These are phyloP conservation scores for Solanum bukasovii DNA, from an alignment of 257 asterid genomes.

Conservation along the genomic window DNA sequence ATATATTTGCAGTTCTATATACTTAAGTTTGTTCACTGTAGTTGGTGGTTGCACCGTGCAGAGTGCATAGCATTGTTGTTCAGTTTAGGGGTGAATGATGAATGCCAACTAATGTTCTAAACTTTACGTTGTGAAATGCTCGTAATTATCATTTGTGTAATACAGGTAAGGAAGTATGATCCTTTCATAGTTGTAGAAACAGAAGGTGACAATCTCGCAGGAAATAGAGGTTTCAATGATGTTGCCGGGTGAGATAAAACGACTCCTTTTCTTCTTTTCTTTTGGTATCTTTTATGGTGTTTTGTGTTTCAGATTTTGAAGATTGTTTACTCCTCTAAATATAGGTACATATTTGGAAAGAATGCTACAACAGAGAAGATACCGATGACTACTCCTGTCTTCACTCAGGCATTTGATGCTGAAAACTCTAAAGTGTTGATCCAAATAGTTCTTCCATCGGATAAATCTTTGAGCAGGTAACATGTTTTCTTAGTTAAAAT, in stretches of 20 bases:
- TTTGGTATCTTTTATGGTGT: not conserved
- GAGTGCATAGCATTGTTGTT: not conserved
- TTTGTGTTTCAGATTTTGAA: not conserved
- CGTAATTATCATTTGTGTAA: not conserved
- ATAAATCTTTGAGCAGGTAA: slow-evolving; percentile 66
- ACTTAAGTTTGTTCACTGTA: not conserved
- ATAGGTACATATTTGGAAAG: slow-evolving; percentile 84
- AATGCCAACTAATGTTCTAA: not conserved
- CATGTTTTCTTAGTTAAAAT: not conserved
- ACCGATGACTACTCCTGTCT: slow-evolving; percentile 88
- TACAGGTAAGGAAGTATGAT: slow-evolving; percentile 64
- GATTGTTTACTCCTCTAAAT: not conserved
- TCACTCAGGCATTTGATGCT: slow-evolving; percentile 52
- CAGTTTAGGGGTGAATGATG: not conserved
- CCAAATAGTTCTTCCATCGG: slow-evolving; percentile 80
- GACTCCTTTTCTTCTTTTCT: not conserved
- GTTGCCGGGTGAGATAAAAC: slow-evolving; percentile 67
- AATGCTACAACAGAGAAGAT: slow-evolving; percentile 68
- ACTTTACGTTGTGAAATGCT: not conserved
- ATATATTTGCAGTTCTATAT: no score
- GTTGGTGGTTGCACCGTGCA: not conserved
- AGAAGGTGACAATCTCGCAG: slow-evolving; percentile 55
- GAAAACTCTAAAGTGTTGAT: slow-evolving; percentile 52
- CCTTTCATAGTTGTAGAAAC: slow-evolving; percentile 73
- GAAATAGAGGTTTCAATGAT: slow-evolving; percentile 67